These are phyloP conservation scores for Articulospora tetracladia DNA, from an alignment of 495 filamentous ascomycete species.

Conservation along the genomic window DNA sequence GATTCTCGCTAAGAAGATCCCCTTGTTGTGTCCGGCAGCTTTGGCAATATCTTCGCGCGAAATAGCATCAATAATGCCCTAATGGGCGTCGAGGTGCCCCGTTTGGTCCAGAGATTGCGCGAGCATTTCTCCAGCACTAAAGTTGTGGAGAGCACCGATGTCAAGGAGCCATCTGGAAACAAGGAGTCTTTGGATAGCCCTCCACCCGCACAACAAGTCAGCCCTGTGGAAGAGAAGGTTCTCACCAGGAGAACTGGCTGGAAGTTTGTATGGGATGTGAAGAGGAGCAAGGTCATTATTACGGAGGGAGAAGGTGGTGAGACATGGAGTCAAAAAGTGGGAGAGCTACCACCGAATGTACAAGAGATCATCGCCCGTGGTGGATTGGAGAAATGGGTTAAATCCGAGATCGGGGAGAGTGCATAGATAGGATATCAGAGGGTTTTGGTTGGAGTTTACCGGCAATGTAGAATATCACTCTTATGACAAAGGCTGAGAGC, in stretches of 20 bases:
- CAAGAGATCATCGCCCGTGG: slow-evolving; percentile 86
- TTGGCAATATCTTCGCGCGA: slow-evolving; percentile 83
- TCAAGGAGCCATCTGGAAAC: slow-evolving; percentile 36
- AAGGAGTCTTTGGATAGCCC: slow-evolving; percentile 42
- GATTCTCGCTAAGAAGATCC: slow-evolving; percentile 80
- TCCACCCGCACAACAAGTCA: slow-evolving; percentile 25
- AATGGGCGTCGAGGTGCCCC: slow-evolving; percentile 77
- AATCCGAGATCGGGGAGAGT: slow-evolving; percentile 50
- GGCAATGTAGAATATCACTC: not conserved
- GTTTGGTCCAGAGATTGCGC: slow-evolving; percentile 64
- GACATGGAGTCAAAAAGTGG: slow-evolving; percentile 77
- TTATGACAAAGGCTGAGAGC: not conserved
- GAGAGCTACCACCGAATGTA: slow-evolving; percentile 82
- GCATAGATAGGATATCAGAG: not conserved
- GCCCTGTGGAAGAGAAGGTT: slow-evolving; percentile 40
- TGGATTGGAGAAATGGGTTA: slow-evolving; percentile 82
- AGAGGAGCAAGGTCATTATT: slow-evolving; percentile 62
- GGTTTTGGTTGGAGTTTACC: not conserved
- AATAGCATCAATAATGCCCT: slow-evolving; percentile 94
- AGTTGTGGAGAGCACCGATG: slow-evolving; percentile 17
- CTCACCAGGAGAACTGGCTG: slow-evolving; percentile 83
- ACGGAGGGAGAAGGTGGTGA: slow-evolving; percentile 56
- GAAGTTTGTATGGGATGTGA: slow-evolving; percentile 83
- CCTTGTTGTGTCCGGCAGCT: slow-evolving; percentile 82
- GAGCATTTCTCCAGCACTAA: slow-evolving; percentile 45